Base-by-base conservation (phyloP, 2,329 filamentous ascomycete species). In the Paecilomyces sp. region DNA sequence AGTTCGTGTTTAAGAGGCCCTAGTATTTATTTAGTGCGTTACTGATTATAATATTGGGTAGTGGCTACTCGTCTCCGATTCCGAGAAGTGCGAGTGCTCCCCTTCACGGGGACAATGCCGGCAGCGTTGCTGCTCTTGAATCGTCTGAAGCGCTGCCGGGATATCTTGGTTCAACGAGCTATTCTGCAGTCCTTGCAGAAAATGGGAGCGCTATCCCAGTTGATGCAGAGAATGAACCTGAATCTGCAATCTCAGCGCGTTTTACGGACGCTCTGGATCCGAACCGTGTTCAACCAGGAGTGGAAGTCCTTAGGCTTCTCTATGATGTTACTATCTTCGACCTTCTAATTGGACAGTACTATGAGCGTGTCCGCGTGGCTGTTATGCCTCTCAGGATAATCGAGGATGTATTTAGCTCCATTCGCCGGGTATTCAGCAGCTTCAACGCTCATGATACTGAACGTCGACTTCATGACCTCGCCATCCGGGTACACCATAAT, bases 111-210 rank as follows among this genome's bases (percentile, higher is more conserved):
- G 13, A n/a, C n/a, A 41, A 12, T 41, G 36, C n/a, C 36, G 34
- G 34, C n/a, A 25, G 24, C 5, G 31, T 18, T 53, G 58, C 63
- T 28, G 63, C 65, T 3, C 47, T 65, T 11, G 69, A 72, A 52
- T 61, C 65, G 1, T 65, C 67, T n/a, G 36, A 41, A 41, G 61
- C 67, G 36, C 63, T 66, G 7, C 68, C 72, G 54, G 72, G 72
- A 1, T 74, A 74, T 56, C 60, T 74, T 24, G 72, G 72, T 3
- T 72, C 72, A 6, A 74, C 70, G 3, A 74, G 71, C 34, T 74
- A 68, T 53, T 69, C 71, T 3, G 72, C 72, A 8, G 66, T 74
- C 34, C 66, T 74, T 30, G 60, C 67, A 8, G 72, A 74, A 59
- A 70, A 74, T 61, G 66, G 67, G 18, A 67, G 64, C 55, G 70